Base-by-base conservation (phyloP, 495 filamentous ascomycete species). In the Neurospora africana region DNA sequence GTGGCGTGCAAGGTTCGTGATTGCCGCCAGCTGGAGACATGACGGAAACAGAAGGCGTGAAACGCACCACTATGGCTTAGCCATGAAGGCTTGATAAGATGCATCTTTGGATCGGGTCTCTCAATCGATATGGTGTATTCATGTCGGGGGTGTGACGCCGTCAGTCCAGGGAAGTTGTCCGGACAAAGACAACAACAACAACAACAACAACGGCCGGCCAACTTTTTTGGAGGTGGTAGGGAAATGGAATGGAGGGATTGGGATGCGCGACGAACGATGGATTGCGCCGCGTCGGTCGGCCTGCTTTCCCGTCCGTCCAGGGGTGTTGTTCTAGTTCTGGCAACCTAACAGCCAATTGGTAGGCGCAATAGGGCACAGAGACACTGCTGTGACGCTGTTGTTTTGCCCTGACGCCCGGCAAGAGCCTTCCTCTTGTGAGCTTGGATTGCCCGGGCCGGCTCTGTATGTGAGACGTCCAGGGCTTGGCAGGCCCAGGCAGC, bases 81-180 rank as follows among this genome's bases (percentile, higher is more conserved):
- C 94, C 94, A 98, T 74, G 90, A 87, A 72, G 95, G 95, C 85
- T 94, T 95, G 81, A 97, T 91, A 81, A 97, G 90, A 84, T 90
- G 91, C 95, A 98, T 86, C 73, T 68, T 79, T 33, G 74, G 27
- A 43, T 70, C 40, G 33, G 70, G 38, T 65, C 41, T 69, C 69
- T 40, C 73, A 75, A 73, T 73, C 17, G 68, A 72, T 69, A 77
- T 41, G 69, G 71, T 71, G 70, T 72, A 72, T 38, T 79, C 76
- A 80, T 79, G 77, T 78, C 79, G 77, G 72, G 65, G 72, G 65
- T 67, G 71, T 39, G 37, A 30, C 53, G 27, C 53, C 53, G 68
- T 38, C 37, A 37, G 39, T 72, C 38, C 23, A 19, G 15, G 23
- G 19, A 23, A 40, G 33, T 38, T 68, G 53, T 68, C 37, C 35